Percentiles rank a stretch among this genome's conserved stretches.
Conservation (phyloP, 2,329 filamentous ascomycete genomes). For the Ascochyta fabae region DNA sequence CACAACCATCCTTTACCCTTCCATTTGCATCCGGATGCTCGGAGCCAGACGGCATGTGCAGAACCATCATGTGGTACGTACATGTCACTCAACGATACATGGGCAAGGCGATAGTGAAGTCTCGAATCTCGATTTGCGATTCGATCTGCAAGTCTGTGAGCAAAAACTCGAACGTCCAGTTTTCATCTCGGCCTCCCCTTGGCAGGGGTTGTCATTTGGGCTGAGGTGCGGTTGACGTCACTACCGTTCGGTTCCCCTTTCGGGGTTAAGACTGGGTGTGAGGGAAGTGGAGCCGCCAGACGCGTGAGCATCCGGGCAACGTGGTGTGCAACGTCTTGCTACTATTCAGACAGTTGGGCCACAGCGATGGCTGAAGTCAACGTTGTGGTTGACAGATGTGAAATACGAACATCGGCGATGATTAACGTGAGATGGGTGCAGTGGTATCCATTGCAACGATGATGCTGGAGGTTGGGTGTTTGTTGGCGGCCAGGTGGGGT, state of each 20-base stretch:
- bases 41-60: not conserved
- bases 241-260: not conserved
- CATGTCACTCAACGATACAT: not conserved
- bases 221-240: slow-evolving; percentile 10
- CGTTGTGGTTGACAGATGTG: not conserved
- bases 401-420: not conserved
- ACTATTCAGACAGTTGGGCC: not conserved
- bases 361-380: not conserved
- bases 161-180: slow-evolving; percentile 1
- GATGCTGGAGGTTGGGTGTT: not conserved
- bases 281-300: slow-evolving; percentile 12
- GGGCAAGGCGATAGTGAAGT: not conserved
- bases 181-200: slow-evolving; percentile 11
- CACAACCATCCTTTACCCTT: not conserved
- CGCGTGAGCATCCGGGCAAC: slow-evolving; percentile 2
- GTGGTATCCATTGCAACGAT: not conserved
- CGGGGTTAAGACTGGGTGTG: not conserved
- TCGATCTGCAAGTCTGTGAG: slow-evolving; percentile 5
- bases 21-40: not conserved
- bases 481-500: not conserved
- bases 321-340: slow-evolving; percentile 1
- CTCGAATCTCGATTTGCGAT: slow-evolving; percentile 5
- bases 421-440: not conserved
- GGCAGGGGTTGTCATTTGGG: slow-evolving; percentile 6
- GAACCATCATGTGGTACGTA: not conserved